Percentiles rank a stretch among this genome's conserved stretches.
Conservation (phyloP, 2,329 filamentous ascomycete genomes). For the Colletotrichum costaricense region DNA sequence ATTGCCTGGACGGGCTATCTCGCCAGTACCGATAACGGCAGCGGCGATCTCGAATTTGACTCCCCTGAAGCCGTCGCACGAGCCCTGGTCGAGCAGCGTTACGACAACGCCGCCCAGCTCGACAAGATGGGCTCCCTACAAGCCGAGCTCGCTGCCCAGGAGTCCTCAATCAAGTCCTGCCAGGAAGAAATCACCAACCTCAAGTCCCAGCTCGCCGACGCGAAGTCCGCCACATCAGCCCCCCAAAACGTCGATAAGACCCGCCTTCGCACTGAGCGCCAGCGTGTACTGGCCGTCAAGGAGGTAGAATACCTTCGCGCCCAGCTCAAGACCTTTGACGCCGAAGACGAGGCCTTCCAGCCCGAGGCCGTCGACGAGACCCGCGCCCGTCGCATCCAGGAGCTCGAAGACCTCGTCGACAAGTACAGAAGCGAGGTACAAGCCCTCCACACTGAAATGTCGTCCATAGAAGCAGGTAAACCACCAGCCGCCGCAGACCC, state of each 20-base stretch:
- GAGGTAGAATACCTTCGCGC: constrained; percentile 95
- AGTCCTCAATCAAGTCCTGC: constrained; percentile 78
- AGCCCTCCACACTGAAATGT: constrained; percentile 78
- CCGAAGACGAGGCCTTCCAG: constrained; percentile 88
- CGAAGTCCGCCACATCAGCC: constrained; percentile 62
- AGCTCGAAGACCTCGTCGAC: constrained; percentile 88
- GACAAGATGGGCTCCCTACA: constrained; percentile 84
- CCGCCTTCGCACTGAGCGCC: constrained; percentile 82
- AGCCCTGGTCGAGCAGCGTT: constrained; percentile 83
- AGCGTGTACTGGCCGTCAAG: constrained; percentile 86
- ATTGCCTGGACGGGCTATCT: constrained; percentile 89
- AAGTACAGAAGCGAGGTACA: constrained; percentile 87
- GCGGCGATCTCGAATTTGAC: constrained; percentile 79
- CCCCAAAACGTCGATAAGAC: constrained; percentile 71
- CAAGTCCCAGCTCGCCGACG: constrained; percentile 75
- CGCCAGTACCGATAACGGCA: constrained; percentile 68
- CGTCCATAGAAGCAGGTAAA: constrained; percentile 65
- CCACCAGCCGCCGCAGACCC: constrained; percentile 45
- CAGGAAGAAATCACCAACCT: constrained; percentile 77
- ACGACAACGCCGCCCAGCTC: constrained; percentile 82
- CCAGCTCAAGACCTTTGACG: constrained; percentile 88
- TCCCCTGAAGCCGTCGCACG: constrained; percentile 89
- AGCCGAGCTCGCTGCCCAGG: constrained; percentile 81
- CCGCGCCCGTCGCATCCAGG: constrained; percentile 78
- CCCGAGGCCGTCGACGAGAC: constrained; percentile 81